Conservation (phyloP, 2,329 filamentous ascomycete genomes). For the Pseudopithomyces chartarum region DNA sequence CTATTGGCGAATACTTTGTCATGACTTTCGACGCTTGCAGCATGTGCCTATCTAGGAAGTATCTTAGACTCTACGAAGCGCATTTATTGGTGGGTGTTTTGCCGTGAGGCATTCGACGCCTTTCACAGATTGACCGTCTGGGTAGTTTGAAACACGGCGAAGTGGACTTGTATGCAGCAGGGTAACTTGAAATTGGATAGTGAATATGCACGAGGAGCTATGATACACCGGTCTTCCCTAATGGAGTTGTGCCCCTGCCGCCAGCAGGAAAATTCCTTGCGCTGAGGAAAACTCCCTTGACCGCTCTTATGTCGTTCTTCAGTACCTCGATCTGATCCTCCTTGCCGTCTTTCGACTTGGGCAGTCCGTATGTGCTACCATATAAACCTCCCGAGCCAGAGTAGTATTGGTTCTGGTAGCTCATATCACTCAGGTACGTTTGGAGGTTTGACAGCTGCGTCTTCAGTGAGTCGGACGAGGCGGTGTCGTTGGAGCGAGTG, state of each 20-base stretch:
- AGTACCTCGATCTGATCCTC: slow-evolving; percentile 74
- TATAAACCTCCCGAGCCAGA: slow-evolving; percentile 45
- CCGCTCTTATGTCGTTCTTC: slow-evolving; percentile 75
- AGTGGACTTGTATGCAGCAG: too few relatives aligned
- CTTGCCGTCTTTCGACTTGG: slow-evolving; percentile 58
- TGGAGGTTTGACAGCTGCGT: slow-evolving; percentile 58
- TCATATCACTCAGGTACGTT: slow-evolving; percentile 63
- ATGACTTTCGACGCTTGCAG: background rate
- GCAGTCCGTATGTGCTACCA: slow-evolving; percentile 30
- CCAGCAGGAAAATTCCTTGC: slow-evolving; percentile 69
- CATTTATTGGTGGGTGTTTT: background rate
- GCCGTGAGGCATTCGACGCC: too few relatives aligned
- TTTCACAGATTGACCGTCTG: too few relatives aligned
- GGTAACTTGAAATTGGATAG: too few relatives aligned
- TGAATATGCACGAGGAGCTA: background rate
- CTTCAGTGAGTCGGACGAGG: slow-evolving; percentile 57
- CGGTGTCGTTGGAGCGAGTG: slow-evolving; percentile 55
- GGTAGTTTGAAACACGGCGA: too few relatives aligned
- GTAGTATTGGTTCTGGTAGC: slow-evolving; percentile 50
- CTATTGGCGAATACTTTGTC: background rate
- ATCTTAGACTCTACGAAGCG: background rate
- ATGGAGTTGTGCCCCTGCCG: slow-evolving; percentile 27
- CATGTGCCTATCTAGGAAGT: background rate
- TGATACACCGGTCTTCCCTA: slow-evolving; percentile 21
- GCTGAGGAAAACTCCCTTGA: slow-evolving; percentile 79